phyloP scores from a whole-genome alignment of 140 eudicot genomes.

The Senecio squalidus region DNA sequence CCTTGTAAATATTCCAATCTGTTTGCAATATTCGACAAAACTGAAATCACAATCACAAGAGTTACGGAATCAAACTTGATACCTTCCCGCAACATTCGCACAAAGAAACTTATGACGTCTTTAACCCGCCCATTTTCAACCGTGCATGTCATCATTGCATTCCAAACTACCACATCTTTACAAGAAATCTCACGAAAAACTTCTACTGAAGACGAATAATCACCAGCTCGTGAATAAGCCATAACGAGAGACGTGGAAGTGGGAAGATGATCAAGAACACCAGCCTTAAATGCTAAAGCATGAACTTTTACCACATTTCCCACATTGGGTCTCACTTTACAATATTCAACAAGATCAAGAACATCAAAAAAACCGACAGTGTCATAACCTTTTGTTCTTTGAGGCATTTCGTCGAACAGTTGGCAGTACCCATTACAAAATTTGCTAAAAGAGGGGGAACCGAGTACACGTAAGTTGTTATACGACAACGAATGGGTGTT shows the following conservation, averaged over 20 bases:
- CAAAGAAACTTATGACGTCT: slow-evolving; percentile 28
- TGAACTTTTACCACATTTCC: slow-evolving; percentile 34
- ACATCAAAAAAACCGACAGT: slow-evolving; percentile 23
- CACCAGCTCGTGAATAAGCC: slow-evolving; percentile 41
- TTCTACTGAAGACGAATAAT: slow-evolving; percentile 28
- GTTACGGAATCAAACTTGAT: slow-evolving; percentile 43
- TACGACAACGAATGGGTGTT: neutral
- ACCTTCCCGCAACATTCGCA: slow-evolving; percentile 38
- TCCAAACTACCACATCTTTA: slow-evolving; percentile 63
- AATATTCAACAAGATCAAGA: slow-evolving; percentile 35
- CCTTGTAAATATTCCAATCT: slow-evolving; percentile 23
- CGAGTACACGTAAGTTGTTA: slow-evolving; percentile 2
- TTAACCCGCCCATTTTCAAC: slow-evolving; percentile 23
- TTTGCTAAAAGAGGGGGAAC: neutral
- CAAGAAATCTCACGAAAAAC: slow-evolving; percentile 39
- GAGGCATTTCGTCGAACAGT: slow-evolving; percentile 47
- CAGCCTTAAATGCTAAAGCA: slow-evolving; percentile 46
- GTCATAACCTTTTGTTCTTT: slow-evolving; percentile 17
- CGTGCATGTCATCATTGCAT: slow-evolving; percentile 49
- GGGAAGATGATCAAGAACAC: slow-evolving; percentile 46
- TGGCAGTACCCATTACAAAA: slow-evolving; percentile 25
- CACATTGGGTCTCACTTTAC: slow-evolving; percentile 19
- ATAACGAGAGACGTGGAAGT: slow-evolving; percentile 48
- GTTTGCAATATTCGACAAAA: too few relatives aligned
- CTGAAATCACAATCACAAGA: slow-evolving; percentile 45